phyloP scores from a whole-genome alignment of 164 flowering plant genomes.

The Chimonanthus salicifolius region DNA sequence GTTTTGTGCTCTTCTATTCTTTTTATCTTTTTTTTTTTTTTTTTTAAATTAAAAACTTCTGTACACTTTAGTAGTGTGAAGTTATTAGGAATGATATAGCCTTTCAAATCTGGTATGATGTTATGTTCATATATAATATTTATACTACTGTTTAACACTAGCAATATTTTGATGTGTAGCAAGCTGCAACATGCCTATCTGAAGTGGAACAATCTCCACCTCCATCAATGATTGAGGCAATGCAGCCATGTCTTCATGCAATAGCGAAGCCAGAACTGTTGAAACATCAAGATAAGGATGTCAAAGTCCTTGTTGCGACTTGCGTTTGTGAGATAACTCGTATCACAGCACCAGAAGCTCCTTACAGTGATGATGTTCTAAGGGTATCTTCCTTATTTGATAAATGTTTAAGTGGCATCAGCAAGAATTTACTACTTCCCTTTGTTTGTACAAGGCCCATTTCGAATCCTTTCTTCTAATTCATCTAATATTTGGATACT shows the following conservation, averaged over 20 bases:
- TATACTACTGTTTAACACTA: background rate
- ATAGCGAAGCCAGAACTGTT: conserved; percentile 73
- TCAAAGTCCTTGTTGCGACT: conserved; percentile 85
- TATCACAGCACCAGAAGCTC: conserved; percentile 96
- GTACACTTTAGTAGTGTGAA: no score
- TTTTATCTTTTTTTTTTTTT: no score
- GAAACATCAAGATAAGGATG: conserved; percentile 85
- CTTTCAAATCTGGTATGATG: no score
- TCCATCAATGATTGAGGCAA: conserved; percentile 52
- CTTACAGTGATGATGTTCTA: conserved; percentile 79
- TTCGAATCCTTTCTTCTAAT: background rate
- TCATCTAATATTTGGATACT: background rate
- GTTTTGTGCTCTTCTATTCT: no score
- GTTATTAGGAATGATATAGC: no score
- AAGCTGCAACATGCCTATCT: conserved; percentile 66
- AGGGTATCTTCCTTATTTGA: conserved; percentile 43
- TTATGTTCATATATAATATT: no score
- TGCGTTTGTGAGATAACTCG: conserved; percentile 93
- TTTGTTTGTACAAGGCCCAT: background rate
- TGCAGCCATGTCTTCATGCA: conserved; percentile 73
- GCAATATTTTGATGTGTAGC: conserved; percentile 40
- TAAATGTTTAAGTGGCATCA: conserved; percentile 4
- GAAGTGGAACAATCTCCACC: conserved; percentile 83
- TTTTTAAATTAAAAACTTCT: no score
- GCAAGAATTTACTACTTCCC: background rate